Conservation (phyloP, 2,329 filamentous ascomycete genomes). For the Cucurbitaria berberidis region DNA sequence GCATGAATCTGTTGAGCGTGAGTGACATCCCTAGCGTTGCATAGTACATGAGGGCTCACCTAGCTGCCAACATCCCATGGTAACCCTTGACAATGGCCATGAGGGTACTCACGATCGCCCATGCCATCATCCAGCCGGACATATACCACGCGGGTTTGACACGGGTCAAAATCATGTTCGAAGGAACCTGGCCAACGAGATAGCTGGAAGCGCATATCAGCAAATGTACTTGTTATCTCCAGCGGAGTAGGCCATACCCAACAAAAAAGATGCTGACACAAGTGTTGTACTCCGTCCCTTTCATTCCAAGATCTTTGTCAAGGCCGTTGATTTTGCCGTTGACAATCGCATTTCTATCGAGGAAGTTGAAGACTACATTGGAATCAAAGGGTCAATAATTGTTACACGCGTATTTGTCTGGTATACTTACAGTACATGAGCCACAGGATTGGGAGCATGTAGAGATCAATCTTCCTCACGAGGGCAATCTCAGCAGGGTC, state of each 20-base stretch:
- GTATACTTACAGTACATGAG: not conserved
- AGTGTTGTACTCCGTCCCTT: conserved; percentile 64
- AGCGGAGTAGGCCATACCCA: conserved; percentile 31
- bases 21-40: not conserved
- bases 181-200: conserved; percentile 45
- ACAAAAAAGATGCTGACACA: conserved; percentile 67
- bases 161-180: conserved; percentile 51
- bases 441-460: conserved; percentile 26
- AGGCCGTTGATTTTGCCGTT: conserved; percentile 53
- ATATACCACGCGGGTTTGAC: conserved; percentile 40
- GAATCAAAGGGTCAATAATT: conserved; percentile 13
- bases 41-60: conserved; percentile 1
- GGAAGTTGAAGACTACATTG: conserved; percentile 44
- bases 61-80: conserved; percentile 38
- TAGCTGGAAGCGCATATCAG: conserved; percentile 33
- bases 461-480: conserved; percentile 23
- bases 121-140: conserved; percentile 41
- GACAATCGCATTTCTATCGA: conserved; percentile 70
- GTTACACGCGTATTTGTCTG: not conserved
- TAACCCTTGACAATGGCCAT: conserved; percentile 37
- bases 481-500: conserved; percentile 31
- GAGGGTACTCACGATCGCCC: conserved; percentile 42
- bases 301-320: conserved; percentile 25
- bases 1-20: conserved; percentile 19
- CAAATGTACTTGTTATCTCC: conserved; percentile 6